Evolutionary conservation across 2,329 filamentous ascomycete genomes (phyloP), one percentile per base, ranked within the genome.

Genomic region (Hypomyces perniciosus): DNA sequence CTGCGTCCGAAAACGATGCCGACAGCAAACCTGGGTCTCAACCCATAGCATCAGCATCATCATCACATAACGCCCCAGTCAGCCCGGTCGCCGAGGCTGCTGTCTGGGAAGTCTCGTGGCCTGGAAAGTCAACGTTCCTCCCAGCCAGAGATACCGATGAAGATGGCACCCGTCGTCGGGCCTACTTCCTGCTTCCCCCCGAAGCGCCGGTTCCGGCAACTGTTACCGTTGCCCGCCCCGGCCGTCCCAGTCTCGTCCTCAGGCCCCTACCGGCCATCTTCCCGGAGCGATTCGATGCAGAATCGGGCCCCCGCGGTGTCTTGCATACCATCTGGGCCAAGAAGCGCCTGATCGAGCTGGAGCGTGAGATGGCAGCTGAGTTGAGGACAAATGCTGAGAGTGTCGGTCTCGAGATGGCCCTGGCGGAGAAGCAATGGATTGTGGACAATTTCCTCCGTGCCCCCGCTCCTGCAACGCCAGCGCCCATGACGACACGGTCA

Each of bases 311-410:
- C 60, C 86, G 88, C 56, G 90, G 90, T 2, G 88, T 95, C 2
- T 70, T 96, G 53, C 91, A 95, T 64, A 95, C 89, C 2, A 83
- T 92, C 52, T 96, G 91, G 90, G 91, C 88, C 13, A 90, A 90
- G 73, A 85, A 88, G 66, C 77, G 90, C 39, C 72, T 96, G 26
- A 81, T 83, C 31, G 84, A 87, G 55, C 72, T 96, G 44, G 81
- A 90, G 46, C 76, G 76, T 52, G 90, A 96, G 72, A 92, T 95
- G 59, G 81, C 79, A 8, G 72, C 74, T 6, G 90, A 95, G 71
- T 79, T 85, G 63, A 78, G 78, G 59, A 73, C 76, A 56, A 95
- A 95, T 63, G 78, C 79, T 9, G 90, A 96, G 70, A 87, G 90
- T 20, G 81, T 96, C 13, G 90, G 87, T 2, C 71, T 95, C 50